phyloP scores from a whole-genome alignment of 225 moss, liverwort and hornwort species.

The Polytrichum formosum region DNA sequence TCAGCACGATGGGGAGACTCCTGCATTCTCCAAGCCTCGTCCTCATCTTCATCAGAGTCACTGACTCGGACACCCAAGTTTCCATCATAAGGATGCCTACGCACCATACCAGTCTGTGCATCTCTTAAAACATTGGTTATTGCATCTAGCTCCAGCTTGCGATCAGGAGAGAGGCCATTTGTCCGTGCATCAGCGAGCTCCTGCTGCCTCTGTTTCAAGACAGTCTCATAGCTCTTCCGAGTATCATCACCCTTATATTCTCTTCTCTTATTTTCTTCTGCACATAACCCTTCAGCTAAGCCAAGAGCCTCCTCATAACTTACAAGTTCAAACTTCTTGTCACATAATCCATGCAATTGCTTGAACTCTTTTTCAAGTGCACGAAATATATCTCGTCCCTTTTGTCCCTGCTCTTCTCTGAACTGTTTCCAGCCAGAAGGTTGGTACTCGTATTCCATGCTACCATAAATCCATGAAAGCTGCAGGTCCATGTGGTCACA shows the following conservation, averaged over 20 bases:
- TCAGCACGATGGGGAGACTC: slow-evolving; percentile 28
- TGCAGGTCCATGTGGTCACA: slow-evolving; percentile 30
- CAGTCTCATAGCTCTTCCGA: slow-evolving; percentile 25
- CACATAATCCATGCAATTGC: slow-evolving; percentile 21
- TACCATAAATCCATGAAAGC: slow-evolving; percentile 43
- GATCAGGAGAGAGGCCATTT: slow-evolving; percentile 18
- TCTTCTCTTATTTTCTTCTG: slow-evolving; percentile 35
- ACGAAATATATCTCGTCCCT: slow-evolving; percentile 23
- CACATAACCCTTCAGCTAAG: slow-evolving; percentile 29
- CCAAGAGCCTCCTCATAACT: slow-evolving; percentile 36
- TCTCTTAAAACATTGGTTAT: slow-evolving; percentile 34
- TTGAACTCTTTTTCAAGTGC: slow-evolving; percentile 32
- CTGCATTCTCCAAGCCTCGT: slow-evolving; percentile 36
- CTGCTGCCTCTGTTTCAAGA: slow-evolving; percentile 34
- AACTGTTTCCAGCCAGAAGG: slow-evolving; percentile 42
- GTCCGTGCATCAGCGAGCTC: slow-evolving; percentile 14
- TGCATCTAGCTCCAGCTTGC: slow-evolving; percentile 30
- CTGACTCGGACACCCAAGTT: slow-evolving; percentile 24
- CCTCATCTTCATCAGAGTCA: slow-evolving; percentile 39
- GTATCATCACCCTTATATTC: slow-evolving; percentile 21
- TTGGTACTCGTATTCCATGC: slow-evolving; percentile 28
- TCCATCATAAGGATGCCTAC: slow-evolving; percentile 27
- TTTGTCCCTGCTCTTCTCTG: slow-evolving; percentile 36
- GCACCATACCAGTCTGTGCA: slow-evolving; percentile 21
- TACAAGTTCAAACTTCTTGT: slow-evolving; percentile 36